Base-by-base conservation (phyloP, 2,329 filamentous ascomycete species). In the Mollisia scopiformis region DNA sequence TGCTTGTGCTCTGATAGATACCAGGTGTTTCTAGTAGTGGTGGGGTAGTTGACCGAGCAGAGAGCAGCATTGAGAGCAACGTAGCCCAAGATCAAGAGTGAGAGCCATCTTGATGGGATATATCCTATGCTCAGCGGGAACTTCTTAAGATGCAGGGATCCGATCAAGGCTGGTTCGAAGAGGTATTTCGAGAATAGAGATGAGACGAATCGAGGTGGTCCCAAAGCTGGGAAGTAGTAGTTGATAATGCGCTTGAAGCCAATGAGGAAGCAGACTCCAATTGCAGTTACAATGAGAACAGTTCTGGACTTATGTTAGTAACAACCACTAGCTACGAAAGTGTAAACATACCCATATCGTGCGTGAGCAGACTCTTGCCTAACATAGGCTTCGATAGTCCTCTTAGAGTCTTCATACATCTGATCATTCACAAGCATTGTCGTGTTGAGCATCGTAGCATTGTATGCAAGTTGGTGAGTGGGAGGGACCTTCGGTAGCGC, bases 21-120 rank as follows among this genome's bases (percentile, higher is more conserved):
- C 52, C 52, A 61, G 8, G 46, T 57, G 28, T 61, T 55, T 4
- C 13, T 31, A n/a, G 49, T 13, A 11, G 21, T 41, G 13, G 31
- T 50, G 8, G 41, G 55, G 19, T 56, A 56, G 53, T 47, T 56
- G n/a, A 57, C 28, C 3, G 35, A 8, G 39, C 55, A 57, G 6
- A 57, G 46, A 39, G 46, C 35, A 14, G 46, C 41, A 1, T 82
- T 71, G 0, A 76, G 72, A 0, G 77, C 74, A 55, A 78, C 82
- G 11, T 82, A 71, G 53, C 77, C 69, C 8, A 72, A 37, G 35
- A 84, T 78, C 66, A 79, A 82, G 13, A 82, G 52, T 7, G 71
- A 19, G 50, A 54, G 59, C n/a, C 23, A 31, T 14, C 39, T 41
- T 13, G 51, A 55, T 0, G 80, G 80, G 2, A 72, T 71, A 57